Base-by-base conservation (phyloP, 176 grass and related monocot genomes). In the Oropetium thomaeum region DNA sequence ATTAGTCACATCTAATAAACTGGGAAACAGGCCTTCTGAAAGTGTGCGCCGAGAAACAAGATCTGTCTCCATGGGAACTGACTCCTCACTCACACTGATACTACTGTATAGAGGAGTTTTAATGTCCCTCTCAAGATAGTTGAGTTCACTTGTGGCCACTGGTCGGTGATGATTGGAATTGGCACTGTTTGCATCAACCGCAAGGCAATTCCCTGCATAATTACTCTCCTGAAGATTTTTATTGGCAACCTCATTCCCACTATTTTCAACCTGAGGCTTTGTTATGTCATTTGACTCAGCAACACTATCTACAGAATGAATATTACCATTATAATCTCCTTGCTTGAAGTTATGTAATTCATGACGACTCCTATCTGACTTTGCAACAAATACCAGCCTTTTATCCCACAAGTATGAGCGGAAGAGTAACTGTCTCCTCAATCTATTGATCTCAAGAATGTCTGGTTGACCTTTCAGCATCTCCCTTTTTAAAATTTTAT, bases 401-500 rank as follows among this genome's bases (percentile, higher is more conserved):
- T 86, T 92, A 88, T 99, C 87, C 91, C 96, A 99, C 63, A 95
- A 66, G 55, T 92, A 91, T 71, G 92, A 90, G 79, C 81, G 84
- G 59, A 99, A 95, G 62, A 99, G 58, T 81, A 99, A 79, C 71
- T 95, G 91, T 34, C 96, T 92, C 81, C 82, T 89, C 64, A 95
- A 82, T 67, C 93, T 90, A 79, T 90, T 99, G 85, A 99, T 83
- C 65, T 99, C 92, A 69, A 99, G 96, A 79, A 92, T 99, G 73
- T 99, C 96, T 53, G 84, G 71, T 79, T 95, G 89, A 48, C 81
- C 66, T 53, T 90, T 93, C 20, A 58, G 76, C 15, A 5, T 54
- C 71, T 99, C 91, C 85, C 75, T 99, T 82, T 91, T 90, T 31
- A 95, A 58, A 84, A 91, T 67, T 90, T 82, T 85, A 86, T 86